Evolutionary conservation across 352 stramenopile genomes (phyloP).

Genomic region (Pythium inflatum): DNA sequence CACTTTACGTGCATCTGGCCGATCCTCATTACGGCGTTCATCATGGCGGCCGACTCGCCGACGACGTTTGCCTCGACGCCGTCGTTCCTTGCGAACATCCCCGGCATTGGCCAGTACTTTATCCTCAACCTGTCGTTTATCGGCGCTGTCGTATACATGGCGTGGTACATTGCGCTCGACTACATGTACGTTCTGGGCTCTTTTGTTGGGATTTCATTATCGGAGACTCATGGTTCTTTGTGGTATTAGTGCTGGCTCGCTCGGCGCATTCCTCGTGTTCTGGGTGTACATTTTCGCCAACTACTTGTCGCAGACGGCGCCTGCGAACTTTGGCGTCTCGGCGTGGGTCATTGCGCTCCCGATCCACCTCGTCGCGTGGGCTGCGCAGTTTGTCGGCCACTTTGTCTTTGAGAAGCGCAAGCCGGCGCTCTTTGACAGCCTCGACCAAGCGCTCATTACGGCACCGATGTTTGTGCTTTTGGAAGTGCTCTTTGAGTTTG

Average conservation of each 20-base stretch:
- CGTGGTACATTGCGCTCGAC: slow-evolving; percentile 83
- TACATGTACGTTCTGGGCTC: slow-evolving; percentile 36
- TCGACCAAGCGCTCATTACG: too few species aligned
- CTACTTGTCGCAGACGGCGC: slow-evolving; percentile 47
- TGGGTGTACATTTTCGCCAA: slow-evolving; percentile 62
- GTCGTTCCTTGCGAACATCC: slow-evolving; percentile 28
- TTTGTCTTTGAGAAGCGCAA: too few species aligned
- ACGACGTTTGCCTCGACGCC: slow-evolving; percentile 39
- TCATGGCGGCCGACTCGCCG: slow-evolving; percentile 52
- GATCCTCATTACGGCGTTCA: slow-evolving; percentile 79
- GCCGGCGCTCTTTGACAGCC: too few species aligned
- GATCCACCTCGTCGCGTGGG: slow-evolving; percentile 69
- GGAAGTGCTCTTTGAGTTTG: too few species aligned
- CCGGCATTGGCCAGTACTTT: slow-evolving; percentile 56
- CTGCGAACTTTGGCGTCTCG: slow-evolving; percentile 40
- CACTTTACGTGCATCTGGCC: slow-evolving; percentile 87
- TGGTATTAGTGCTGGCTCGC: slow-evolving; percentile 43
- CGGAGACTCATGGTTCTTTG: neutral
- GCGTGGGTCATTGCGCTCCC: slow-evolving; percentile 59
- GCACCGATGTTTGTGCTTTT: too few species aligned
- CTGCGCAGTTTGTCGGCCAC: too few species aligned
- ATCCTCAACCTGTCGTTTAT: slow-evolving; percentile 67
- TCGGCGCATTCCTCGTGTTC: slow-evolving; percentile 61
- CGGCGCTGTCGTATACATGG: slow-evolving; percentile 62
- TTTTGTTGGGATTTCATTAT: neutral